Evolutionary conservation across 169 alveolate species (phyloP).

Genomic region (Plasmodium berghei): DNA sequence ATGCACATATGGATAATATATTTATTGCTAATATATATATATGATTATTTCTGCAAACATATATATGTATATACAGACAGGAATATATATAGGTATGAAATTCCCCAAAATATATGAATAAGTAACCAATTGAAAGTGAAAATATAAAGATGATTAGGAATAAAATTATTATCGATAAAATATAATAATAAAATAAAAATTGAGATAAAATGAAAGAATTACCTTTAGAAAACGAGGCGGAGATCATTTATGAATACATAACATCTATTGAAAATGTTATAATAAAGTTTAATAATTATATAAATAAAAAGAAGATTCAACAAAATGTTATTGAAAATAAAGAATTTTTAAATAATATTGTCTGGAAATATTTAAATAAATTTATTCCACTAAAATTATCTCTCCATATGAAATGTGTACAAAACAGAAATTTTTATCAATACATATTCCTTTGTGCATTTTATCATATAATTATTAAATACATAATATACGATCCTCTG

Average conservation of each 20-base stretch:
- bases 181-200: background rate
- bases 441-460: conserved; percentile 44
- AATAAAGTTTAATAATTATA: conserved; percentile 30
- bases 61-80: too few species aligned
- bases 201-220: conserved; percentile 59
- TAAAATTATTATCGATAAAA: background rate
- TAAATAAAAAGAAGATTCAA: conserved; percentile 27
- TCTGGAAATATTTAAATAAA: conserved; percentile 47
- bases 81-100: too few species aligned
- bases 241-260: conserved; percentile 42
- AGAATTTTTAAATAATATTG: conserved; percentile 23
- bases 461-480: conserved; percentile 46
- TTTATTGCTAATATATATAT: too few species aligned
- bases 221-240: conserved; percentile 45
- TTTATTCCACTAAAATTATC: conserved; percentile 21
- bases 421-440: conserved; percentile 36
- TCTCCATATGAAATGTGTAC: conserved; percentile 40
- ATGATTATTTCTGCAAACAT: too few species aligned
- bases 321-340: conserved; percentile 30
- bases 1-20: too few species aligned
- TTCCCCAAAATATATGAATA: too few species aligned
- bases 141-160: background rate
- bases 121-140: too few species aligned
- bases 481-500: conserved; percentile 22
- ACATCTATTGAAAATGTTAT: conserved; percentile 34